Evolutionary conservation across 2,329 filamentous ascomycete genomes (phyloP), one percentile per base, ranked within the genome.

Genomic region (Elsinoe arachidis): DNA sequence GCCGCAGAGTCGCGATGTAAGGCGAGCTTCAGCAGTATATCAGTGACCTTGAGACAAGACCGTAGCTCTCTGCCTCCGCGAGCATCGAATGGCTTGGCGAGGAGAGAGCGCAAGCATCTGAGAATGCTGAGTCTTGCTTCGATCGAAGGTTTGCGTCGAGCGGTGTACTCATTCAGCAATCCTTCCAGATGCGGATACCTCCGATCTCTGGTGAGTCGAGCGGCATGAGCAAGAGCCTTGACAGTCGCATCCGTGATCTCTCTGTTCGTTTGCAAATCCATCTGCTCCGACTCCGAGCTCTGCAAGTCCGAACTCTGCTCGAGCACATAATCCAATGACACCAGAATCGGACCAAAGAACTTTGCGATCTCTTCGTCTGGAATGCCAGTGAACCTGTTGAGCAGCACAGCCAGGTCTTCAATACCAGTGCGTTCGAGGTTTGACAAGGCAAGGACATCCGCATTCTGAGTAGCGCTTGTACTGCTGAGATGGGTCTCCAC

Each of bases 321-420:
- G 3, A 56, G 30, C n/a, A 56, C 41, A 38, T 47, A 46, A 21
- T 61, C 57, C 56, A 61, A 44, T 5, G 55, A 57, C 2, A 43
- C 46, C 34, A 61, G 30, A 7, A 60, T 53, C 0, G 56, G 58
- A 12, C 82, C 87, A 6, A 97, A 76, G 41, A 97, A 80, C 74
- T 97, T 99, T 61, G 99, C 93, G 34, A 99, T 88, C 72, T 99
- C 95, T 57, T 97, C 96, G 69, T 99, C 93, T 0, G 93, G 88
- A 0, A 99, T 91, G 63, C 97, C 97, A 17, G 91, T 85, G 51
- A 97, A 82, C 63, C 91, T 85, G 68, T 87, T 87, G 41, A 99
- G 74, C 0, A 95, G 76, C 21, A 83, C 79, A 0, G 88, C 78
- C 1, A 97, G 78, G 35, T 91, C 37, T 14, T 59, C 58, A 17